Percentiles rank a stretch among this genome's conserved stretches.
These are phyloP conservation scores for Entrophospora sp. DNA, from an alignment of 192 early-diverging fungal species.

Conservation along the genomic window DNA sequence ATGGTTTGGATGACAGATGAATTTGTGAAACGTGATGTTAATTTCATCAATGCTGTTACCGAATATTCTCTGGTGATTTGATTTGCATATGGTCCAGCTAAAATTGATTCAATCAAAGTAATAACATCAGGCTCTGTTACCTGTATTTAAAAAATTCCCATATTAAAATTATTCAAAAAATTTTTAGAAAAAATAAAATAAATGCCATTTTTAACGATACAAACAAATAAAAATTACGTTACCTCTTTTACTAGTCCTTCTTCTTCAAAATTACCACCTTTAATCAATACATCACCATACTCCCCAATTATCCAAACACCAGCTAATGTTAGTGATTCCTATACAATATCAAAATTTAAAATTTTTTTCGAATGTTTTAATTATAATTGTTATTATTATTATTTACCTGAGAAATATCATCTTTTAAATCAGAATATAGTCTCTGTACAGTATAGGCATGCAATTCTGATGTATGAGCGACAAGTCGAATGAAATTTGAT, in stretches of 20 bases:
- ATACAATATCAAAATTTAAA: conserved; percentile 36
- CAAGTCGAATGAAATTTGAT: conserved; percentile 80
- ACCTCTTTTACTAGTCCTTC: conserved; percentile 53
- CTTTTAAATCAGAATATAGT: conserved; percentile 75
- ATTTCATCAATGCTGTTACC: conserved; percentile 82
- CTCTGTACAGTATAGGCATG: conserved; percentile 88
- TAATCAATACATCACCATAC: conserved; percentile 86
- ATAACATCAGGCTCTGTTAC: conserved; percentile 68
- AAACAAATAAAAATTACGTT: too few relatives aligned
- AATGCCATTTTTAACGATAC: too few relatives aligned
- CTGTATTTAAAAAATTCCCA: too few relatives aligned
- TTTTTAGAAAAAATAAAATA: too few relatives aligned
- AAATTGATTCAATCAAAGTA: conserved; percentile 62
- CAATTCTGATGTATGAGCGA: conserved; percentile 66
- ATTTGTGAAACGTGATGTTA: conserved; percentile 70
- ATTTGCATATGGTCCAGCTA: conserved; percentile 75
- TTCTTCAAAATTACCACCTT: conserved; percentile 57
- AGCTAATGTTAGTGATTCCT: conserved; percentile 85
- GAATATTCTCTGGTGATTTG: conserved; percentile 70
- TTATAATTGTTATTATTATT: background rate
- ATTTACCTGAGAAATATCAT: conserved; percentile 55
- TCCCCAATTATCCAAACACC: conserved; percentile 94
- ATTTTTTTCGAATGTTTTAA: background rate
- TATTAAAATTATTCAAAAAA: too few relatives aligned
- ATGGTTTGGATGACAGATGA: conserved; percentile 38